A percentile compares a stretch with the other conserved stretches of the same genome.
These are phyloP conservation scores for Kondoa malvinella DNA, from an alignment of 768 basidiomycete genomes.

Conservation along the genomic window DNA sequence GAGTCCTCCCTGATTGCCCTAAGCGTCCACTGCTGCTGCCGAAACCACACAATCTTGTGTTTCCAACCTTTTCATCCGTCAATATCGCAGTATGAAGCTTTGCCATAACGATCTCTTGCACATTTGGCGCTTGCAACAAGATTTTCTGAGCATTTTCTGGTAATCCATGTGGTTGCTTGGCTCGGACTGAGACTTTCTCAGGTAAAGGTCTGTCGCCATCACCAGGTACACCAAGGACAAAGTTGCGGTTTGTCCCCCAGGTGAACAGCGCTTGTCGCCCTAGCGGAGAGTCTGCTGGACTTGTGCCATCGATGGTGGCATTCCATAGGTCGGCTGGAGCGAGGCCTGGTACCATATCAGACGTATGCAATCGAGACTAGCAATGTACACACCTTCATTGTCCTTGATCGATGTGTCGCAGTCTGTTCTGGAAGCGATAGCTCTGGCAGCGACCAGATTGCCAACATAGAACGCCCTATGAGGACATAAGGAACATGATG, in stretches of 20 bases:
- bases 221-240: slow-evolving; percentile 68
- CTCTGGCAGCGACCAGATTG: slow-evolving; percentile 40
- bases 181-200: slow-evolving; percentile 49
- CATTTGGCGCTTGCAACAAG: slow-evolving; percentile 48
- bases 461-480: slow-evolving; percentile 45
- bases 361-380: not conserved
- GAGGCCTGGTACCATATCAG: slow-evolving; percentile 36
- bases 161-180: slow-evolving; percentile 23
- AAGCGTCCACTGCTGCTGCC: slow-evolving; percentile 11
- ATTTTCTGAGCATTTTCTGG: slow-evolving; percentile 24
- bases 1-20: slow-evolving; percentile 44
- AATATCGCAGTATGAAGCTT: slow-evolving; percentile 71
- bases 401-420: slow-evolving; percentile 60
- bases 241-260: slow-evolving; percentile 82
- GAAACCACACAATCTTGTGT: slow-evolving; percentile 67
- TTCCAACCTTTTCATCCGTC: slow-evolving; percentile 54
- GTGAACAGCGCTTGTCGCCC: slow-evolving; percentile 49
- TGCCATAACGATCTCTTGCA: slow-evolving; percentile 59
- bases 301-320: slow-evolving; percentile 60
- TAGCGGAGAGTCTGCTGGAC: slow-evolving; percentile 35
- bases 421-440: slow-evolving; percentile 58
- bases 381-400: slow-evolving; percentile 40
- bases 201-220: slow-evolving; percentile 59
- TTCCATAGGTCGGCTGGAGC: slow-evolving; percentile 88
- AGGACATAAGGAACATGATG: not conserved